Percentiles rank a stretch among this genome's conserved stretches.
Conservation (phyloP, 2,329 filamentous ascomycete species). For the Zymoseptoria tritici region DNA sequence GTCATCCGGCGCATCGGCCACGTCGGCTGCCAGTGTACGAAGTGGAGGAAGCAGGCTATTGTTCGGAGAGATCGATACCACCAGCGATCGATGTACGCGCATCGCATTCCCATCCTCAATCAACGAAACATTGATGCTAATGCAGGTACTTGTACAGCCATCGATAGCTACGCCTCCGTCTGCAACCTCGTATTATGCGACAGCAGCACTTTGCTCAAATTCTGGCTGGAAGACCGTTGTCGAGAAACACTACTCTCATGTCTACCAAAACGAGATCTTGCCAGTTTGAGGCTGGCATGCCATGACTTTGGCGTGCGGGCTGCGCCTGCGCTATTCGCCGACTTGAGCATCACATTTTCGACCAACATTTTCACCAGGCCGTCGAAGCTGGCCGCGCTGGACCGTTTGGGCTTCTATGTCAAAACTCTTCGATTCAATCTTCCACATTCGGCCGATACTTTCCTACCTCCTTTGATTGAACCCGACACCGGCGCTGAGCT, state of each 20-base stretch:
- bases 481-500: constrained; percentile 69
- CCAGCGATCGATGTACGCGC: constrained; percentile 33
- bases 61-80: constrained; percentile 45
- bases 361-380: constrained; percentile 69
- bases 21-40: constrained; percentile 28
- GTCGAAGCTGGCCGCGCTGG: constrained; percentile 64
- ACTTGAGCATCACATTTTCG: constrained; percentile 63
- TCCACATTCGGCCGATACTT: constrained; percentile 68
- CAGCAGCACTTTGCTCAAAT: constrained; percentile 42
- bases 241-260: constrained; percentile 39
- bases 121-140: constrained; percentile 9
- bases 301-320: constrained; percentile 64
- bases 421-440: constrained; percentile 71
- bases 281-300: constrained; percentile 55
- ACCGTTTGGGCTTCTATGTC: constrained; percentile 70
- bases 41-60: constrained; percentile 34
- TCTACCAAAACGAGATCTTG: constrained; percentile 36
- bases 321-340: constrained; percentile 62
- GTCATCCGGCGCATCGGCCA: constrained; percentile 27
- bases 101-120: background rate
- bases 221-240: constrained; percentile 43
- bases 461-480: constrained; percentile 76
- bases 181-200: constrained; percentile 44
- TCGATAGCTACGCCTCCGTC: constrained; percentile 39
- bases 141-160: constrained; percentile 29